Percentiles rank a stretch among this genome's conserved stretches.
These are phyloP conservation scores for Hyparrhenia diplandra DNA, from an alignment of 176 grass and related monocot genomes.

Conservation along the genomic window DNA sequence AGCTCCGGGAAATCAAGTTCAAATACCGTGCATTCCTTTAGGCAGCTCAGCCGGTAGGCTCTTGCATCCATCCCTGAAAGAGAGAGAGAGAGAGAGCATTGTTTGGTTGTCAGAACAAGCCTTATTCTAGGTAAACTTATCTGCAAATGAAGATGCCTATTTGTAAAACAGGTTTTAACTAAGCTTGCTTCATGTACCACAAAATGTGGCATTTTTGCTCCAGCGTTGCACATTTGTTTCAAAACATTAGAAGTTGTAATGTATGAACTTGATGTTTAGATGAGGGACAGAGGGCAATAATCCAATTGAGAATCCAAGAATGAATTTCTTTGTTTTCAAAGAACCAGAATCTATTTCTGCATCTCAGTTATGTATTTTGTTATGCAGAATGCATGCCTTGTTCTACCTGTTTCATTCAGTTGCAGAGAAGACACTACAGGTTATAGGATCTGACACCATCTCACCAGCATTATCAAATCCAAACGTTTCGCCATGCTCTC, in stretches of 20 bases:
- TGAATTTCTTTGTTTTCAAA: not conserved
- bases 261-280: not conserved
- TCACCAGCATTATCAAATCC: not conserved
- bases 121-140: not conserved
- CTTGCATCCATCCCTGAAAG: conserved; percentile 88
- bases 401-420: not conserved
- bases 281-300: not conserved
- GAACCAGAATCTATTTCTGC: not conserved
- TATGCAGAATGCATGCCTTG: not conserved
- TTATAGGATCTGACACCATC: not conserved
- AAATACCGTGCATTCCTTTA: conserved; percentile 72
- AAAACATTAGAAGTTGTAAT: not conserved
- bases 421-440: not conserved
- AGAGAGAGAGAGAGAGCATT: too few relatives aligned
- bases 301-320: not conserved
- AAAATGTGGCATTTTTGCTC: not conserved
- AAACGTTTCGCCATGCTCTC: not conserved
- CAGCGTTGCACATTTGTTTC: not conserved
- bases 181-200: not conserved
- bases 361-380: not conserved
- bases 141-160: conserved; percentile 1
- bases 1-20: conserved; percentile 90
- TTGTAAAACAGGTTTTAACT: conserved; percentile 2
- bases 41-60: conserved; percentile 72
- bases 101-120: too few relatives aligned